Conservation (phyloP, 1,139 yeast genomes). For the Arxiozyma bovina region DNA sequence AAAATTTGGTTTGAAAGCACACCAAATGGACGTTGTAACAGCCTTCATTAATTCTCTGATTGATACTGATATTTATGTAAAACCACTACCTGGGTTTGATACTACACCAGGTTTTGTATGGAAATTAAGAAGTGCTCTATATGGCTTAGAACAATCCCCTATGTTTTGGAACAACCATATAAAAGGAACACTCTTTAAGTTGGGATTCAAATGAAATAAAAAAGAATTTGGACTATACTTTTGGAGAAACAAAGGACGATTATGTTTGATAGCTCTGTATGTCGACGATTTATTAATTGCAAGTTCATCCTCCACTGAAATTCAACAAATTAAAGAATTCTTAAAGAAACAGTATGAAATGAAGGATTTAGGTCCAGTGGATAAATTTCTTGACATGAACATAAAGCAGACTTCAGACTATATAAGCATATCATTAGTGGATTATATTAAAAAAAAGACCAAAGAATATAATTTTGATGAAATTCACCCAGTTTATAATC, state of each 20-base stretch:
- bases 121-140: conserved; percentile 36
- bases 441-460: no score
- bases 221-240: conserved; percentile 5
- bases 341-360: no score
- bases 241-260: neutral
- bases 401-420: no score
- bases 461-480: no score
- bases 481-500: no score
- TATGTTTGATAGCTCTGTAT: conserved; percentile 2
- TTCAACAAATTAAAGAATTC: no score
- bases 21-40: conserved; percentile 23
- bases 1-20: conserved; percentile 7
- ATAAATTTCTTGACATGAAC: no score
- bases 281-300: conserved; percentile 10
- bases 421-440: no score
- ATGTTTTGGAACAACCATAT: conserved; percentile 32
- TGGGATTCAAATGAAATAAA: conserved; percentile 4
- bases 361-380: no score
- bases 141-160: conserved; percentile 36
- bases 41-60: conserved; percentile 23
- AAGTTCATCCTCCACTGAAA: neutral
- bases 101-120: conserved; percentile 6
- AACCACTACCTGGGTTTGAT: conserved; percentile 7
- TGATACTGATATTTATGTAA: conserved; percentile 32
- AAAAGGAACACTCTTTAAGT: conserved; percentile 24